Conservation (phyloP, 1,284 basidiomycete species). For the Pseudozyma hubeiensis region DNA sequence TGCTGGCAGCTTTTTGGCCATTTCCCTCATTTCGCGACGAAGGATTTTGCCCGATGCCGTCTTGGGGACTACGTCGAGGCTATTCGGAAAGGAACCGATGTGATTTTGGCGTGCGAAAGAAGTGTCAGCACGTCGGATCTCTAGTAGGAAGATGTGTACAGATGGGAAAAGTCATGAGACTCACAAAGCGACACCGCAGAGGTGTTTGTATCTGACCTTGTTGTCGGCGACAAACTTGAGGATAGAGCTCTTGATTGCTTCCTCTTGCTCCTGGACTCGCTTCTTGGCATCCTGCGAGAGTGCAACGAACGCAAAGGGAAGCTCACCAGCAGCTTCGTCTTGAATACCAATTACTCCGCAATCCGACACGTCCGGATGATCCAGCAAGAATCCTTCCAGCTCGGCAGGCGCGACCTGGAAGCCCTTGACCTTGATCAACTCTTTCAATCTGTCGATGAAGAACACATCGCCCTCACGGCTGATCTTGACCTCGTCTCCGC, state of each 20-base stretch:
- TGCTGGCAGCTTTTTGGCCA: conserved; percentile 48
- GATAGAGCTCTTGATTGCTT: conserved; percentile 35
- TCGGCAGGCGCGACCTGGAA: conserved; percentile 70
- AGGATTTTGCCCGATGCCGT: conserved; percentile 59
- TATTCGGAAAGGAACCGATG: conserved; percentile 5
- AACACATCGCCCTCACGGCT: conserved; percentile 66
- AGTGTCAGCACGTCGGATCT: not conserved
- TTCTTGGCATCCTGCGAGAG: conserved; percentile 71
- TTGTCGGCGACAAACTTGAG: conserved; percentile 77
- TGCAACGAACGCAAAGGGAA: conserved; percentile 80
- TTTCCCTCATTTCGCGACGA: conserved; percentile 49
- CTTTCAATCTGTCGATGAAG: conserved; percentile 63
- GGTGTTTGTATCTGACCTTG: conserved; percentile 79
- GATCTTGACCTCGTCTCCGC: conserved; percentile 69
- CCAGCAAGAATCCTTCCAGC: conserved; percentile 79
- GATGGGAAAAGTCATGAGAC: no score
- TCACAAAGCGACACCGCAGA: conserved; percentile 72
- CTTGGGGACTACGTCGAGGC: conserved; percentile 57
- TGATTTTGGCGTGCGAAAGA: not conserved
- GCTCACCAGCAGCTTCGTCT: conserved; percentile 82
- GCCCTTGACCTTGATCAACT: conserved; percentile 69
- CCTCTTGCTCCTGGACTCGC: conserved; percentile 69
- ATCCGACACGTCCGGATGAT: conserved; percentile 78
- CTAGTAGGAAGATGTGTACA: not conserved
- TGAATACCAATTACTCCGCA: conserved; percentile 80